These are phyloP conservation scores for Chrysoporthe austroafricana DNA, from an alignment of 2,329 filamentous ascomycete genomes.

Conservation along the genomic window DNA sequence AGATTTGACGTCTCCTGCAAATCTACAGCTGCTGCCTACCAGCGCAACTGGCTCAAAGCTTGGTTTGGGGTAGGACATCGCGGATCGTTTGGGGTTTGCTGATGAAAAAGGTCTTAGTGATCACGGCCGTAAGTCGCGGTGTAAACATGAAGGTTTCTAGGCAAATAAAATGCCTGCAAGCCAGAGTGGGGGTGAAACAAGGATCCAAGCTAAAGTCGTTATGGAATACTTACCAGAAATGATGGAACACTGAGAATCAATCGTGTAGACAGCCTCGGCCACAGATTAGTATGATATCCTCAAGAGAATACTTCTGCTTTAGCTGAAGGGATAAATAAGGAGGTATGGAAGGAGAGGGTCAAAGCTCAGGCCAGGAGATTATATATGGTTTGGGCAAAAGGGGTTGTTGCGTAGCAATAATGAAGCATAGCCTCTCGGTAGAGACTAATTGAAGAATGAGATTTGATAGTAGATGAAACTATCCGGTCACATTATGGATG, in stretches of 20 bases:
- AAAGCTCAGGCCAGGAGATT: no score
- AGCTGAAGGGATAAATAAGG: no score
- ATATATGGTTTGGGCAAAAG: no score
- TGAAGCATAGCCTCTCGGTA: no score
- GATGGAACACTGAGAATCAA: background rate
- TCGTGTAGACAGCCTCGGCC: no score
- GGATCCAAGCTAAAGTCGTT: background rate
- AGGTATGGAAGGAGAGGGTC: no score
- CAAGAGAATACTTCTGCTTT: no score
- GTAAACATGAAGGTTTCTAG: no score
- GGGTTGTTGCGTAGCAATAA: no score
- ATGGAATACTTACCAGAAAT: background rate
- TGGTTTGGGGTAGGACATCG: conserved; percentile 27
- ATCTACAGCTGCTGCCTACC: conserved; percentile 39
- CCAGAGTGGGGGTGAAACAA: background rate
- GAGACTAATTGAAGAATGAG: no score
- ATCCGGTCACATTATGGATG: background rate
- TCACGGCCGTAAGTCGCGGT: background rate
- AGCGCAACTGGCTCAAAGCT: conserved; percentile 36
- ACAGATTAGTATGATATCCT: background rate
- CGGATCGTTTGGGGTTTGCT: background rate
- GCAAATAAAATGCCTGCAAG: background rate
- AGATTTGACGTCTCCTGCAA: conserved; percentile 37
- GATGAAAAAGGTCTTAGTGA: background rate
- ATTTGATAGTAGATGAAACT: no score